Conservation (phyloP, 116 monocot genomes). For the Trichopus zeylanicus region DNA sequence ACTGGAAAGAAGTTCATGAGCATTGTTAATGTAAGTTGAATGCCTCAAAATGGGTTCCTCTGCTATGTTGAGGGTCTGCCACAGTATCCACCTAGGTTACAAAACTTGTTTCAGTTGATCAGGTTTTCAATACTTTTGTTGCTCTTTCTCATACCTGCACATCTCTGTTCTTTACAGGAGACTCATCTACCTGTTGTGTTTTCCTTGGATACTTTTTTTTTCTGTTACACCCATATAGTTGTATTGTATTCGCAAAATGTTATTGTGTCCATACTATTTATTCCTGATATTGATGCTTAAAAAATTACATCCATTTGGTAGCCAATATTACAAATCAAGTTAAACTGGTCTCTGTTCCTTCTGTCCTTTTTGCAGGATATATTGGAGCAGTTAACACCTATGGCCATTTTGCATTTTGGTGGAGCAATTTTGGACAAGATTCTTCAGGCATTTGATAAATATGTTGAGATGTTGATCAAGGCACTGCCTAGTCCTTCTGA, state of each 20-base stretch:
- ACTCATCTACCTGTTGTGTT: no score
- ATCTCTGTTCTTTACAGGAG: no score
- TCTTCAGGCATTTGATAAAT: conserved; percentile 78
- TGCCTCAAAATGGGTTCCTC: neutral
- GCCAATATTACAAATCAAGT: no score
- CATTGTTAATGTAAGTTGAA: conserved; percentile 58
- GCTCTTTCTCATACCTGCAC: no score
- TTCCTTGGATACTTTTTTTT: no score
- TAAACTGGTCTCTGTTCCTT: neutral
- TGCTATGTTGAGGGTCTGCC: neutral
- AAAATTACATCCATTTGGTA: no score
- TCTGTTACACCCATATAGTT: no score
- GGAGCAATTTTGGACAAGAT: conserved; percentile 58
- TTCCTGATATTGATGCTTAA: no score
- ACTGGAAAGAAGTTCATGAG: conserved; percentile 79
- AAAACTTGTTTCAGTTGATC: neutral
- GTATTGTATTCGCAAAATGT: no score
- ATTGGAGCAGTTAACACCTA: conserved; percentile 74
- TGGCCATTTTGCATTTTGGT: conserved; percentile 74
- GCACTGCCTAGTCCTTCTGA: conserved; percentile 75
- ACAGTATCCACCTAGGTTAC: neutral
- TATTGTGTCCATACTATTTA: no score
- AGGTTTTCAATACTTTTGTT: no score
- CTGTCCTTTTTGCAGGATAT: conserved; percentile 59
- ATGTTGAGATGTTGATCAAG: conserved; percentile 63